phyloP scores from a whole-genome alignment of 2,329 filamentous ascomycete species.

The Escovopsis sp. region DNA sequence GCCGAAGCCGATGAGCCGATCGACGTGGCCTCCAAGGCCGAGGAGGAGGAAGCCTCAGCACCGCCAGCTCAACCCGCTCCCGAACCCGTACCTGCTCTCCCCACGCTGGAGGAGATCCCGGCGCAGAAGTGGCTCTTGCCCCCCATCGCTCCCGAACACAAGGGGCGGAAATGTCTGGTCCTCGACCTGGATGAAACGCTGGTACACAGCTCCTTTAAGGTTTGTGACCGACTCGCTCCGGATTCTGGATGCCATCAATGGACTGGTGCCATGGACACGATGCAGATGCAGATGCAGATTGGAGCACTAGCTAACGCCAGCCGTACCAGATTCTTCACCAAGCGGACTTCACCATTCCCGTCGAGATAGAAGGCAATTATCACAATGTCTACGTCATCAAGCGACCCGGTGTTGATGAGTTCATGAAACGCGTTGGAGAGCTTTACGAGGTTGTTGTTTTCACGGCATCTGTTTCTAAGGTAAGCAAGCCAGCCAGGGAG shows the following conservation, averaged over 20 bases:
- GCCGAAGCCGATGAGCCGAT: constrained; percentile 32
- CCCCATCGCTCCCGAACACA: constrained; percentile 63
- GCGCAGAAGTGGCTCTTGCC: constrained; percentile 59
- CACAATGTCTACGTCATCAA: constrained; percentile 99
- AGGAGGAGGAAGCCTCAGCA: constrained; percentile 16
- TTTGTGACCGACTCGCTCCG: constrained; percentile 23
- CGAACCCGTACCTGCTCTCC: constrained; percentile 26
- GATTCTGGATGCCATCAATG: no score
- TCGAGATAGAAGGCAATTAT: constrained; percentile 97
- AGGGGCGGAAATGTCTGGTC: constrained; percentile 85
- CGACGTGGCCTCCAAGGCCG: constrained; percentile 22
- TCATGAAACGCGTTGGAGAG: constrained; percentile 97
- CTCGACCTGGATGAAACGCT: constrained; percentile 92
- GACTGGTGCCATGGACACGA: no score
- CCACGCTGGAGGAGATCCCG: constrained; percentile 23
- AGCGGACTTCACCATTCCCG: constrained; percentile 96
- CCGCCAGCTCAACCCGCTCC: constrained; percentile 31
- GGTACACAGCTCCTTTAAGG: constrained; percentile 98
- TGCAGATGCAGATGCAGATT: no score
- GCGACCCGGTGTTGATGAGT: constrained; percentile 92
- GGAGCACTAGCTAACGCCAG: no score
- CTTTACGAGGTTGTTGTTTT: constrained; percentile 98
- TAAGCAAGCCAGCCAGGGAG: no score
- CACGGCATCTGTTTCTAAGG: constrained; percentile 95
- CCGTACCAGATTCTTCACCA: constrained; percentile 71